Evolutionary conservation across 805 yeast genomes (phyloP), one percentile per base, ranked within the genome.

Genomic region (Ogataea parapolymorpha): DNA sequence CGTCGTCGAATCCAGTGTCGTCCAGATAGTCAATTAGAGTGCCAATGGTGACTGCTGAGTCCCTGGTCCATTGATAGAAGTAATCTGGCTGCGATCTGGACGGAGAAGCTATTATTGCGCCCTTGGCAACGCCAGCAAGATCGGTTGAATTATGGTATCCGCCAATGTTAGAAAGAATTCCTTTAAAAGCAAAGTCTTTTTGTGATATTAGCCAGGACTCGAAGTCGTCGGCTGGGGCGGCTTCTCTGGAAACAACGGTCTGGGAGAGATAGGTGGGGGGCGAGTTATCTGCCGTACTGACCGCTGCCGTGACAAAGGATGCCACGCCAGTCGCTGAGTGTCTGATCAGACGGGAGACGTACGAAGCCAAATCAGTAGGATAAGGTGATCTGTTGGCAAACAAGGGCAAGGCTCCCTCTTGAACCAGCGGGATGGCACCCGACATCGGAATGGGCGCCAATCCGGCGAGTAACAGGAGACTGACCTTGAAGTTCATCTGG

Each of bases 31-130:
- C 74, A 5, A 84, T 68, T 35, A 91, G 64, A 0, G 95, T 70
- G 41, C 76, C 75, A 30, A 83, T 71, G 0, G 95, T 80, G 37
- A 91, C 75, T 0, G 96, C 96, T 24, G 89, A 79, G 60, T 91
- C 98, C 57, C 98, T 73, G 4, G 79, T 73, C 98, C 98, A 91
- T 57, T 85, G 95, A 55, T 75, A 91, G 55, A 78, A 89, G 62
- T 91, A 91, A 62, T 91, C 74, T 1, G 98, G 98, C 17, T 69
- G 49, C 0, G 38, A 5, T 38, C 61, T 75, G 1, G 95, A 87
- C 6, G 96, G 95, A 6, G 93, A 80, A 1, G 98, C 98, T 49
- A 90, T 72, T 5, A 88, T 83, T 2, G 78, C 85, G 23, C 97
- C 97, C 6, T 61, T 53, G 0, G 76, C 67, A 2, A 81, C 79